phyloP scores from a whole-genome alignment of 306 rosid species.

The Vachellia collinsii region DNA sequence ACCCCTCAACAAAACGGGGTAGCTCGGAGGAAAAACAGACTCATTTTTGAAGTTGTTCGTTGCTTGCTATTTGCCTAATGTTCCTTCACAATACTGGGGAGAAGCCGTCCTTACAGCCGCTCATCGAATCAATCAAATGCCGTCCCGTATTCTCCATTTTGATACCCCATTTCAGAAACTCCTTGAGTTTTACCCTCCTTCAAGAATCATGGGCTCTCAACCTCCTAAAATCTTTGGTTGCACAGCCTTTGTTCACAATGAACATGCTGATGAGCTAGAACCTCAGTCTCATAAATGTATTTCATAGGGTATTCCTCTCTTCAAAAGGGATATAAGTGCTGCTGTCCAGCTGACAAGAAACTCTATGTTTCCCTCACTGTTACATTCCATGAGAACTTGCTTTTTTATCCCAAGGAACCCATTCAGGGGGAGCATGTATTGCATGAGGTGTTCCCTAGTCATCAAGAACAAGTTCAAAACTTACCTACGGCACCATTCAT shows the following conservation, averaged over 20 bases:
- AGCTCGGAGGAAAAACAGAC: not conserved
- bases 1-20: not conserved
- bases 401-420: not conserved
- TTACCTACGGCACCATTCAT: no score
- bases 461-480: no score
- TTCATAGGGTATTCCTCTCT: not conserved
- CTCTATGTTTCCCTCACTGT: no score
- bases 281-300: no score
- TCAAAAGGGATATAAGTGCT: not conserved
- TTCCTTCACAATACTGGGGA: not conserved
- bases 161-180: not conserved
- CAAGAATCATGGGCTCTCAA: not conserved
- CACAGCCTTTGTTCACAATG: not conserved
- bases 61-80: not conserved
- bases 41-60: not conserved
- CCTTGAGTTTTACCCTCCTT: not conserved
- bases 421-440: not conserved
- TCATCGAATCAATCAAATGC: not conserved
- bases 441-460: not conserved
- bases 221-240: not conserved
- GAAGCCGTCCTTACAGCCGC: not conserved
- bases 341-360: no score
- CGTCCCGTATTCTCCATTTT: not conserved
- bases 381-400: not conserved
- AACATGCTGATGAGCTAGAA: not conserved